Conservation (phyloP, 768 basidiomycete genomes). For the Trametes maxima region DNA sequence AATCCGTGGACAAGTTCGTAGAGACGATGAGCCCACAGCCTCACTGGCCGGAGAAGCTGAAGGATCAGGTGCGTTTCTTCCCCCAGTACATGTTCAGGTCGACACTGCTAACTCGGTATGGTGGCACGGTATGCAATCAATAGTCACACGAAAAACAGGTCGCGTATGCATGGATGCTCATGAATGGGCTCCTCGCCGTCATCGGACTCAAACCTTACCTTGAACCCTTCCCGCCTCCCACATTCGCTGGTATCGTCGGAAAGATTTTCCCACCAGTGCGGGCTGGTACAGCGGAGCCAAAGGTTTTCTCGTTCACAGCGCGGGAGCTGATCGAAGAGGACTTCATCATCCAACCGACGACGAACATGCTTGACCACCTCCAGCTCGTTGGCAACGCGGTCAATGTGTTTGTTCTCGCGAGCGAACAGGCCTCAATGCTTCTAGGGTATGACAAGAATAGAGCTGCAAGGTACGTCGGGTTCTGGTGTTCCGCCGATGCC, state of each 20-base stretch:
- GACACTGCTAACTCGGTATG: background rate
- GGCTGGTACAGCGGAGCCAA: background rate
- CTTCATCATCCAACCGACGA: constrained; percentile 18
- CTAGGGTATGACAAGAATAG: constrained; percentile 9
- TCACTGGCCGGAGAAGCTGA: constrained; percentile 16
- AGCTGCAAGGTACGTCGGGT: constrained; percentile 6
- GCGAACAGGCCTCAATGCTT: background rate
- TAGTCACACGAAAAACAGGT: constrained; percentile 5
- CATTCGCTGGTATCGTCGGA: constrained; percentile 6
- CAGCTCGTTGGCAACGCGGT: constrained; percentile 17
- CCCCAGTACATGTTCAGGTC: too few relatives aligned
- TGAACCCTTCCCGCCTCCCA: constrained; percentile 1
- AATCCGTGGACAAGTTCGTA: constrained; percentile 6
- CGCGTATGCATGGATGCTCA: constrained; percentile 12
- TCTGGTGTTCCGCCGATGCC: background rate
- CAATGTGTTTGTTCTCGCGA: constrained; percentile 9
- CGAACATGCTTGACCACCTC: constrained; percentile 15
- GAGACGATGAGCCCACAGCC: background rate
- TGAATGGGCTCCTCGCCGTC: constrained; percentile 12
- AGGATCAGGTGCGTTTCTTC: background rate
- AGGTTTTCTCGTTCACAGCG: constrained; percentile 11
- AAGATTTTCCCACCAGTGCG: constrained; percentile 6
- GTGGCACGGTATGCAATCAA: background rate
- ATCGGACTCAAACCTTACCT: constrained; percentile 7
- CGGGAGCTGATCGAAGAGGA: constrained; percentile 17